phyloP scores from a whole-genome alignment of 208 protist genomes.

The Acanthamoeba triangularis region DNA sequence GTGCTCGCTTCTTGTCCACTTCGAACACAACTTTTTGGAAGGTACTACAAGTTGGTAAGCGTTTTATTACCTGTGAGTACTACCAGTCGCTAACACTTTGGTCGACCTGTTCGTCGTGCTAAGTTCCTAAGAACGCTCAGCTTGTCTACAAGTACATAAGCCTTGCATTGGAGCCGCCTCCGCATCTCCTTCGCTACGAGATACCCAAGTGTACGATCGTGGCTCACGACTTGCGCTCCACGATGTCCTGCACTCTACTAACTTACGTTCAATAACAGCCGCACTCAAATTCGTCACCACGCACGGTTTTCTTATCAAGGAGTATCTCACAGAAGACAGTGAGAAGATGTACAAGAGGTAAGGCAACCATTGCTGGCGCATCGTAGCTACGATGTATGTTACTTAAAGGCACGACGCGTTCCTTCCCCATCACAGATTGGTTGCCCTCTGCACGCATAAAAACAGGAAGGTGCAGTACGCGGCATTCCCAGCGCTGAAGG shows the following conservation, averaged over 20 bases:
- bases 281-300: constrained; percentile 78
- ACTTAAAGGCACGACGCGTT: neutral
- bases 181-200: constrained; percentile 76
- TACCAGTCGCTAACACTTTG: no score
- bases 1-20: constrained; percentile 77
- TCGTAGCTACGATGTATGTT: no score
- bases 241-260: neutral
- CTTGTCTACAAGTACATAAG: constrained; percentile 80
- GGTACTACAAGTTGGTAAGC: neutral
- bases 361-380: neutral
- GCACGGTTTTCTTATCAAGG: constrained; percentile 77
- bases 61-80: no score
- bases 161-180: constrained; percentile 75
- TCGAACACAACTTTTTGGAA: constrained; percentile 73
- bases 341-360: constrained; percentile 79
- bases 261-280: constrained; percentile 15
- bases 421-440: neutral
- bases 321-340: constrained; percentile 81
- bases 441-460: constrained; percentile 77
- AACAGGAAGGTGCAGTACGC: constrained; percentile 80
- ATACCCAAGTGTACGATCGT: constrained; percentile 79
- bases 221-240: no score
- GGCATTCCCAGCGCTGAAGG: constrained; percentile 78
- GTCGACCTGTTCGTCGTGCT: neutral
- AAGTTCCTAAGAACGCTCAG: constrained; percentile 78